phyloP scores from a whole-genome alignment of 2,329 filamentous ascomycete species.

The Fusarium secorum region DNA sequence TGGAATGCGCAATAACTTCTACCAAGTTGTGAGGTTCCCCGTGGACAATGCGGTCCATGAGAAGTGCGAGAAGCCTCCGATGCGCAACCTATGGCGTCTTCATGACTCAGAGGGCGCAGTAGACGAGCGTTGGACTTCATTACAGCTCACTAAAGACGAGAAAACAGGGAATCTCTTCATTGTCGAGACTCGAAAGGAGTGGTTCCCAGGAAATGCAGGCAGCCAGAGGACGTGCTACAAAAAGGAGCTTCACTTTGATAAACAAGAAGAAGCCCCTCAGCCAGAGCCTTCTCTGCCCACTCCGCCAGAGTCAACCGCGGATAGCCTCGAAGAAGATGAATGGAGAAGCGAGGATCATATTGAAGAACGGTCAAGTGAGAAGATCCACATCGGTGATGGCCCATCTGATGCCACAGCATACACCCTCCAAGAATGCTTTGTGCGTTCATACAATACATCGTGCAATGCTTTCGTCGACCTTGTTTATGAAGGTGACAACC shows the following conservation, averaged over 20 bases:
- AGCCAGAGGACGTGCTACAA: constrained; percentile 73
- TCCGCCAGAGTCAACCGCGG: neutral
- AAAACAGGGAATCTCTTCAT: constrained; percentile 65
- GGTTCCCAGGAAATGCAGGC: constrained; percentile 60
- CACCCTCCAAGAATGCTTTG: constrained; percentile 61
- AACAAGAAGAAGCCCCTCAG: neutral
- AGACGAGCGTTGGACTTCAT: constrained; percentile 76
- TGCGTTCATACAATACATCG: constrained; percentile 62
- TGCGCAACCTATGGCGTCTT: constrained; percentile 65
- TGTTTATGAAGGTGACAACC: constrained; percentile 46
- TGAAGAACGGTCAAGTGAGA: constrained; percentile 20
- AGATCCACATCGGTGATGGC: constrained; percentile 59
- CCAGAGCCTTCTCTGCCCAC: constrained; percentile 10
- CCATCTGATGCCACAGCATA: constrained; percentile 52
- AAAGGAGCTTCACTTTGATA: constrained; percentile 56
- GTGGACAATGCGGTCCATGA: constrained; percentile 54
- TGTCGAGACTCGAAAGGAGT: constrained; percentile 75
- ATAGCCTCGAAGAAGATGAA: neutral
- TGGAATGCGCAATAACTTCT: constrained; percentile 73
- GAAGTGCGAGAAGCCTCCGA: constrained; percentile 49
- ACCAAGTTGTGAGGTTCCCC: constrained; percentile 71
- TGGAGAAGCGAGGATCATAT: constrained; percentile 49
- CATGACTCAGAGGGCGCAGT: constrained; percentile 74
- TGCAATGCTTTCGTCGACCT: constrained; percentile 67
- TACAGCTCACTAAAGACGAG: constrained; percentile 69